Percentiles rank a stretch among this genome's conserved stretches.
Evolutionary conservation across 495 filamentous ascomycete genomes (phyloP).

Genomic region (Durotheca rogersii): DNA sequence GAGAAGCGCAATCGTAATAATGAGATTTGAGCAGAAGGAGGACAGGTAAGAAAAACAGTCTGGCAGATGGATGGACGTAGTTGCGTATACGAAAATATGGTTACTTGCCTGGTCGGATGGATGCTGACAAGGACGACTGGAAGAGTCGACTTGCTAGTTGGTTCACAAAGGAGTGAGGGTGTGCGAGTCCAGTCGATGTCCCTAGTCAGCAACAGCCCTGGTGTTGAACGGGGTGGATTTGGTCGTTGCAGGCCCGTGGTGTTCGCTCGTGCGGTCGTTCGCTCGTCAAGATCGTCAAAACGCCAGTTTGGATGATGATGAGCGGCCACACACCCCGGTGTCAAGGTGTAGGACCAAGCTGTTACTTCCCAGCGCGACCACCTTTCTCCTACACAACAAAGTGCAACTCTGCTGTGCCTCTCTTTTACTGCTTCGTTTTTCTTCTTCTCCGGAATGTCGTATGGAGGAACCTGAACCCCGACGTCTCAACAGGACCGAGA

Average conservation of each 20-base stretch:
- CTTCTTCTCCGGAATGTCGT: slow-evolving; percentile 17
- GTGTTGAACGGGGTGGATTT: slow-evolving; percentile 11
- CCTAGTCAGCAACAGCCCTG: slow-evolving; percentile 11
- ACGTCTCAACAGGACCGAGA: slow-evolving; percentile 14
- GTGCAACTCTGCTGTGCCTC: slow-evolving; percentile 24
- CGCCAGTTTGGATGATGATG: background rate
- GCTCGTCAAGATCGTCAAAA: slow-evolving; percentile 8
- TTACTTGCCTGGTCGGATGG: slow-evolving; percentile 14
- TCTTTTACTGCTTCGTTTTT: slow-evolving; percentile 25
- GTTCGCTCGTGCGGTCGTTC: slow-evolving; percentile 7
- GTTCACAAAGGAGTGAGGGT: slow-evolving; percentile 10
- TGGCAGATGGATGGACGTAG: too few relatives aligned
- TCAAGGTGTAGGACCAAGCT: slow-evolving; percentile 8
- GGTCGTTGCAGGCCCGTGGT: slow-evolving; percentile 6
- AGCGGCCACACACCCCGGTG: background rate
- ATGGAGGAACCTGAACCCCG: slow-evolving; percentile 23
- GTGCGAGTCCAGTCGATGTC: slow-evolving; percentile 11
- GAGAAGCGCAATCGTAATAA: too few relatives aligned
- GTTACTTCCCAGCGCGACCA: slow-evolving; percentile 20
- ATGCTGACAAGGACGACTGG: slow-evolving; percentile 9
- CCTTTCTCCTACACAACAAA: slow-evolving; percentile 31
- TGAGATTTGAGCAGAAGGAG: too few relatives aligned
- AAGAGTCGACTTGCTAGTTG: slow-evolving; percentile 2
- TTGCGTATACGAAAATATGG: background rate
- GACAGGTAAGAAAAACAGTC: too few relatives aligned